Evolutionary conservation across 2,329 filamentous ascomycete genomes (phyloP), one percentile per base, ranked within the genome.

Genomic region (Botrytis cinerea): DNA sequence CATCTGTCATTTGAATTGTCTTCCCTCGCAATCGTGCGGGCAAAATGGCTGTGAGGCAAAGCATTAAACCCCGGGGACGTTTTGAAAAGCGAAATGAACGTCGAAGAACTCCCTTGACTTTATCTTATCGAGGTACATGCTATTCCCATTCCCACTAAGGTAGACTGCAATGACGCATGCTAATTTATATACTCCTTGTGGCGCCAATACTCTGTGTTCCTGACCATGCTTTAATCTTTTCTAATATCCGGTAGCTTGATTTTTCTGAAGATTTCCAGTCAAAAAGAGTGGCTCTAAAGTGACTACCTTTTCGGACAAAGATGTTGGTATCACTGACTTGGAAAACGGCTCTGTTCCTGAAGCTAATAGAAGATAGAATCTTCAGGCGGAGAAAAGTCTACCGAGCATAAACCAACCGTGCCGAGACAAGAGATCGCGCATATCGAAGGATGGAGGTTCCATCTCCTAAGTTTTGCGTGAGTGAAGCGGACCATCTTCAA

Each of bases 371-470:
- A 35, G n/a, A 32, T 54, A 54, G 51, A 43, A 35, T 68, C 16
- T 46, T 40, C 2, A 32, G 25, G 12, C 35, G 28, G 6, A 6
- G 25, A n/a, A 54, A 32, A 32, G 5, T 32, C n/a, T 32, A 20
- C 28, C n/a, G 54, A 59, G 14, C 18, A 20, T 16, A 59, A 32
- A 32, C 25, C 61, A 28, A 51, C 38, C 59, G n/a, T 10, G 20
- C 22, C 32, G n/a, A 57, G 9, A 14, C 48, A 25, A 28, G 48
- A 69, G 22, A 69, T 69, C 66, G 43, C 48, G n/a, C 57, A 69
- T n/a, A 69, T 69, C 66, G 12, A 54, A 25, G 66, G 66, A 40
- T 69, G 46, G 48, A 69, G 66, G 18, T 57, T 57, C 28, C 48
- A 57, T 43, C 48, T 43, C 9, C 12, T 69, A 28, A 59, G 35